Conservation (phyloP, 2,329 filamentous ascomycete species). For the Ophiosphaerella narmari region DNA sequence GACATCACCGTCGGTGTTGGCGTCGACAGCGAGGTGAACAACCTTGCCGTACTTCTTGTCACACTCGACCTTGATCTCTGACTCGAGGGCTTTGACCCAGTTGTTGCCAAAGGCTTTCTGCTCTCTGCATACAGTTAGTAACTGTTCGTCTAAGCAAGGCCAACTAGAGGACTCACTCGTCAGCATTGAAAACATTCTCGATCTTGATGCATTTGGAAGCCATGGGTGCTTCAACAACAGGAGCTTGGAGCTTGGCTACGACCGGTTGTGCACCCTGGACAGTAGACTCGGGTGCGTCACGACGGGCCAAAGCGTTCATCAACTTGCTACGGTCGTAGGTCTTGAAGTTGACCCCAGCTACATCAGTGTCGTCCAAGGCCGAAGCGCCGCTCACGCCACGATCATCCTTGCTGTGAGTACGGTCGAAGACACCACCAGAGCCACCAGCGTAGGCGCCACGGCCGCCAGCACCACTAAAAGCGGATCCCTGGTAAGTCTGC, state of each 20-base stretch:
- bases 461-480: constrained; percentile 87
- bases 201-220: constrained; percentile 93
- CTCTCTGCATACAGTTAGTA: constrained; percentile 33
- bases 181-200: constrained; percentile 92
- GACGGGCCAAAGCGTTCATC: constrained; percentile 95
- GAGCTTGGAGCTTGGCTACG: constrained; percentile 76
- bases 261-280: constrained; percentile 26
- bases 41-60: constrained; percentile 96
- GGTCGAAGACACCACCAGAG: constrained; percentile 76
- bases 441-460: constrained; percentile 82
- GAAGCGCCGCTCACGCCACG: constrained; percentile 87
- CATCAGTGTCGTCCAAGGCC: constrained; percentile 95
- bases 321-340: constrained; percentile 98
- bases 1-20: constrained; percentile 92
- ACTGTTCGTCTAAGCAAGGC: neutral
- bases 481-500: constrained; percentile 77
- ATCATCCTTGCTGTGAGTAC: constrained; percentile 85
- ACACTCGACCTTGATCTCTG: constrained; percentile 90
- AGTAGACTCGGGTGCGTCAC: constrained; percentile 72
- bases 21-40: constrained; percentile 93
- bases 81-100: constrained; percentile 93
- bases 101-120: constrained; percentile 26
- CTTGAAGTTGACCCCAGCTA: constrained; percentile 98
- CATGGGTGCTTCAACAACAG: constrained; percentile 76
- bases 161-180: constrained; percentile 69